A percentile compares a stretch with the other conserved stretches of the same genome.
Conservation (phyloP, 495 filamentous ascomycete species). For the Acidomyces sp. region DNA sequence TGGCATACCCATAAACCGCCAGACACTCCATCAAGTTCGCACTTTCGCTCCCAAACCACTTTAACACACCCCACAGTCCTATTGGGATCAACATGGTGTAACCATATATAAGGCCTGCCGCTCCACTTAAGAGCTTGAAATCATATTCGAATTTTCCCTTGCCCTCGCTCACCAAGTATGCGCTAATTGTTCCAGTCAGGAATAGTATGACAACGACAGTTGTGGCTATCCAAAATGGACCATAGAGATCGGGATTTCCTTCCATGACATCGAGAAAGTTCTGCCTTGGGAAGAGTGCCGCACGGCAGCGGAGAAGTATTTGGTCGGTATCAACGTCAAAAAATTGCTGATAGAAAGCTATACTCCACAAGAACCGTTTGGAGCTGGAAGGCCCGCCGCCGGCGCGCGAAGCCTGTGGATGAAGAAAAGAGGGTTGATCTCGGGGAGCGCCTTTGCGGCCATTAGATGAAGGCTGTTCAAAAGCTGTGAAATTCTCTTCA, state of each 20-base stretch:
- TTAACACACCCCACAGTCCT: constrained; percentile 73
- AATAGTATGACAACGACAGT: constrained; percentile 94
- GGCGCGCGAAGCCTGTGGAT: constrained; percentile 5
- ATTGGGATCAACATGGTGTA: constrained; percentile 68
- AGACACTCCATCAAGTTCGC: constrained; percentile 87
- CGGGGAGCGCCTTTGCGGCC: constrained; percentile 40
- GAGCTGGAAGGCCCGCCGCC: constrained; percentile 30
- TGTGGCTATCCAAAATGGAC: constrained; percentile 95
- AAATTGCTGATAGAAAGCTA: constrained; percentile 91
- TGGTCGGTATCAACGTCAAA: constrained; percentile 93
- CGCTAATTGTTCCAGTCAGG: constrained; percentile 82
- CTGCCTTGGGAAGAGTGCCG: constrained; percentile 70
- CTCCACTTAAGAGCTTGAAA: constrained; percentile 69
- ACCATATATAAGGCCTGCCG: constrained; percentile 82
- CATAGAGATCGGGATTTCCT: constrained; percentile 94
- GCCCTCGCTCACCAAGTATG: constrained; percentile 57
- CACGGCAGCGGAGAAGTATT: constrained; percentile 69
- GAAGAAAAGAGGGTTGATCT: constrained; percentile 36
- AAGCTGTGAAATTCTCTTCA: constrained; percentile 17
- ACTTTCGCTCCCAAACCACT: constrained; percentile 77
- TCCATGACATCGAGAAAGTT: constrained; percentile 96
- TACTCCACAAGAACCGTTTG: constrained; percentile 82
- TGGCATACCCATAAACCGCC: constrained; percentile 88
- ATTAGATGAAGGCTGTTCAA: constrained; percentile 40
- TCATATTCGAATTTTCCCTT: constrained; percentile 67